Conservation (phyloP, 371 early-diverging fungal genomes). For the Cokeromyces recurvatus region DNA sequence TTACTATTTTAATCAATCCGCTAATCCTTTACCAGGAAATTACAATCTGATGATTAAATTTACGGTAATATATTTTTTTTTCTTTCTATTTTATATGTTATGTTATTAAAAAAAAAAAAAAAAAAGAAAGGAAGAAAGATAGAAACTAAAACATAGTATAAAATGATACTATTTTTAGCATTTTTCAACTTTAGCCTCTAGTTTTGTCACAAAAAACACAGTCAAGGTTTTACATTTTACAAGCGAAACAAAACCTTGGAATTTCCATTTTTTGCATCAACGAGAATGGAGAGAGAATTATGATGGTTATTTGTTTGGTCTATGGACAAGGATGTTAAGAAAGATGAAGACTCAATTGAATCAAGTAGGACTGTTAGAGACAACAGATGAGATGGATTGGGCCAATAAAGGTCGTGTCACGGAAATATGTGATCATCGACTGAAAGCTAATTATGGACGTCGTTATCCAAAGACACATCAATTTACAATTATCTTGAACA, state of each 20-base stretch:
- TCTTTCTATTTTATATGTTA: too few species aligned
- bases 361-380: neutral
- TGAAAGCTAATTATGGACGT: constrained; percentile 8
- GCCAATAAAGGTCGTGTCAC: constrained; percentile 5
- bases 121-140: neutral
- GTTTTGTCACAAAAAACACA: constrained; percentile 15
- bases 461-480: constrained; percentile 9
- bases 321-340: constrained; percentile 18
- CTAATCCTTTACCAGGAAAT: constrained; percentile 20
- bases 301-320: constrained; percentile 25
- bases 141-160: too few species aligned
- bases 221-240: constrained; percentile 33
- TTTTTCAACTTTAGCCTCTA: constrained; percentile 20
- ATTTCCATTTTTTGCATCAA: constrained; percentile 26
- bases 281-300: constrained; percentile 34
- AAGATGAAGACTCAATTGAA: constrained; percentile 5
- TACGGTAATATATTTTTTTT: constrained; percentile 9
- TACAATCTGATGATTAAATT: constrained; percentile 37
- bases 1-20: constrained; percentile 27
- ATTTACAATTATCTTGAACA: constrained; percentile 15
- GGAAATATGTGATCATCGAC: constrained; percentile 7
- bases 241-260: constrained; percentile 36
- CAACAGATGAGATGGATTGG: neutral
- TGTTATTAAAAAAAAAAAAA: constrained; percentile 2
- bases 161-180: constrained; percentile 6